Conservation (phyloP, 805 yeast species). For the Pichia paraexigua region DNA sequence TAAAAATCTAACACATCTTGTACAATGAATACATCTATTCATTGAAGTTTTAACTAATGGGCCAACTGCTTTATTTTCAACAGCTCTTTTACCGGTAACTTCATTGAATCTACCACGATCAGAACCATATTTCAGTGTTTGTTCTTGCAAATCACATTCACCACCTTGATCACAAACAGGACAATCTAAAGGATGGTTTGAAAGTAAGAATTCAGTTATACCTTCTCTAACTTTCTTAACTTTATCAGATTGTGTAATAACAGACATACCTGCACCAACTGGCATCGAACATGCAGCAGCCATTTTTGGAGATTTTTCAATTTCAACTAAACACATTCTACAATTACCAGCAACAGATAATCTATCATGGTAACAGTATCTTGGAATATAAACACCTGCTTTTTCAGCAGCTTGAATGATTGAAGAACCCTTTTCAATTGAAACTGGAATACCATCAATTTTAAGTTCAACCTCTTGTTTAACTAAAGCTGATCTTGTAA, state of each 20-base stretch:
- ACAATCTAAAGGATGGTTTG: constrained; percentile 88
- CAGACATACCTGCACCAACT: constrained; percentile 84
- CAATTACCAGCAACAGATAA: constrained; percentile 89
- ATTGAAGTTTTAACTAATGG: constrained; percentile 83
- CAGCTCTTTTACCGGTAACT: constrained; percentile 79
- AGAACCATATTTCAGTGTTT: constrained; percentile 71
- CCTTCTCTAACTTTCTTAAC: constrained; percentile 82
- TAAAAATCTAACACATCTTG: constrained; percentile 83
- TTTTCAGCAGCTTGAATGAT: constrained; percentile 87
- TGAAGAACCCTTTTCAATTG: constrained; percentile 79
- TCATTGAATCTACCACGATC: constrained; percentile 83
- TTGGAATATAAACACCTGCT: constrained; percentile 82
- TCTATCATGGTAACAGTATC: constrained; percentile 89
- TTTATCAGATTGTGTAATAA: constrained; percentile 68
- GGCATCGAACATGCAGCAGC: constrained; percentile 92
- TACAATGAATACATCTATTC: constrained; percentile 91
- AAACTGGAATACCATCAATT: constrained; percentile 65
- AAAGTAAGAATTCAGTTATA: constrained; percentile 80
- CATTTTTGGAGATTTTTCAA: constrained; percentile 82
- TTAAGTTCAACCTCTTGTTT: constrained; percentile 31
- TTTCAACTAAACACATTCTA: constrained; percentile 87
- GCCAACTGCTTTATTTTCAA: constrained; percentile 84
- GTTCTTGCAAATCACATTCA: constrained; percentile 89
- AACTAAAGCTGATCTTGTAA: constrained; percentile 4
- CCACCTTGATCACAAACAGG: constrained; percentile 95